phyloP scores from a whole-genome alignment of 331 rosid genomes.

The Malus hybrid region DNA sequence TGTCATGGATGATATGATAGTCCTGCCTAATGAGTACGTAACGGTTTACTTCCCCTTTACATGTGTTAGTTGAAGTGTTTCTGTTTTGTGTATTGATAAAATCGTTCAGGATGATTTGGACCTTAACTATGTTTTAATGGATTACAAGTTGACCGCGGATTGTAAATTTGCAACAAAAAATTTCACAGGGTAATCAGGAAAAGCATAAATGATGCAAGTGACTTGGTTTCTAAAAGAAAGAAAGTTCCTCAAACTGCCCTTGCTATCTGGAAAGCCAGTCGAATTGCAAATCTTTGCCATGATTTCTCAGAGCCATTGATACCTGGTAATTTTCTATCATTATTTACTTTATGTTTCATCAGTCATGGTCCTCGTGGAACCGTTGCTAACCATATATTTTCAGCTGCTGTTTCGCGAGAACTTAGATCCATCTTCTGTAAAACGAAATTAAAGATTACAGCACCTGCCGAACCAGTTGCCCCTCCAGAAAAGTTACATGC shows the following conservation, averaged over 20 bases:
- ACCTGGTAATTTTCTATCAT: constrained; percentile 50
- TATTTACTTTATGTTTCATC: background rate
- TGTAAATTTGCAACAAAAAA: background rate
- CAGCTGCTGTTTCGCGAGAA: constrained; percentile 43
- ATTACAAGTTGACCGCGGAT: background rate
- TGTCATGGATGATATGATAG: constrained; percentile 30
- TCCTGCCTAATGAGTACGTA: constrained; percentile 62
- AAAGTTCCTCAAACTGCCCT: constrained; percentile 25
- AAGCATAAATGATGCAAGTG: constrained; percentile 43
- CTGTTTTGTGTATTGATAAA: background rate
- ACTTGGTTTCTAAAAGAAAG: constrained; percentile 48
- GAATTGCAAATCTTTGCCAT: constrained; percentile 23
- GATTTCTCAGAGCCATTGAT: constrained; percentile 46
- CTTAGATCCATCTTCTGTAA: constrained; percentile 31
- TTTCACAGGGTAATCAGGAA: constrained; percentile 48
- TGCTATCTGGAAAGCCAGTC: constrained; percentile 29
- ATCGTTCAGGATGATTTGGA: background rate
- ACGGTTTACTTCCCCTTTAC: background rate
- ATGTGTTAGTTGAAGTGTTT: background rate
- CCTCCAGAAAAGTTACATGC: background rate
- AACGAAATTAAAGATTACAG: constrained; percentile 20
- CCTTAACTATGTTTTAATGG: constrained; percentile 7
- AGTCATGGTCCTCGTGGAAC: background rate
- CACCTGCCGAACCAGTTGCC: background rate
- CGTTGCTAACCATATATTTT: constrained; percentile 18